Evolutionary conservation across 805 yeast genomes (phyloP), one percentile per base, ranked within the genome.

Genomic region (Spathaspora passalidarum): DNA sequence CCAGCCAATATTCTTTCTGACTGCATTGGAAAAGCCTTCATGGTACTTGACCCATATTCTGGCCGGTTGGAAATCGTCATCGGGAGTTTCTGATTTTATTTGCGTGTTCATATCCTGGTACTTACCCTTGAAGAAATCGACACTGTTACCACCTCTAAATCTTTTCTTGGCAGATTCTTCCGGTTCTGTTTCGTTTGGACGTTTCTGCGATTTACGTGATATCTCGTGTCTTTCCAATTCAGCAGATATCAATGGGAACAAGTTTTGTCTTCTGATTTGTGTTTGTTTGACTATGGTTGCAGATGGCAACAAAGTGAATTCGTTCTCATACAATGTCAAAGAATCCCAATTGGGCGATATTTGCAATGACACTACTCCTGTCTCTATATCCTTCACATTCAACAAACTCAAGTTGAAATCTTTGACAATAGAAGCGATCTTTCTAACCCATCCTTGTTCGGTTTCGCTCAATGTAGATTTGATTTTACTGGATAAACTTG

Each of bases 21-120:
- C 97, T 0, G 97, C 97, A 62, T 88, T 86, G 4, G 96, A 86
- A 57, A 85, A 90, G 0, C 97, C 97, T 65, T 90, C 97, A 51
- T 86, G 86, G 59, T 84, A 89, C 58, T 86, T 88, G n/a, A 90
- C 87, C 97, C 97, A 90, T 26, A 71, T 71, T 42, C 75, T 56
- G 18, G 39, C 81, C 74, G 55, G 80, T 22, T 68, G 23, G 63
- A 57, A 36, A 50, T 67, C 43, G 54, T 64, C 42, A 45, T 49
- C 45, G 48, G 56, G 51, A 43, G 57, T 43, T 16, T 23, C 32
- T 13, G n/a, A n/a, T 11, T 14, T 10, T 25, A 39, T 5, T 40
- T 53, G 57, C 13, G 47, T 46, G 6, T 13, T 36, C 14, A 26
- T 16, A 5, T 32, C 38, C 42, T 40, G 46, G 51, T 71, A 71